phyloP scores from a whole-genome alignment of 2,329 filamentous ascomycete species.

The Fusarium napiforme region DNA sequence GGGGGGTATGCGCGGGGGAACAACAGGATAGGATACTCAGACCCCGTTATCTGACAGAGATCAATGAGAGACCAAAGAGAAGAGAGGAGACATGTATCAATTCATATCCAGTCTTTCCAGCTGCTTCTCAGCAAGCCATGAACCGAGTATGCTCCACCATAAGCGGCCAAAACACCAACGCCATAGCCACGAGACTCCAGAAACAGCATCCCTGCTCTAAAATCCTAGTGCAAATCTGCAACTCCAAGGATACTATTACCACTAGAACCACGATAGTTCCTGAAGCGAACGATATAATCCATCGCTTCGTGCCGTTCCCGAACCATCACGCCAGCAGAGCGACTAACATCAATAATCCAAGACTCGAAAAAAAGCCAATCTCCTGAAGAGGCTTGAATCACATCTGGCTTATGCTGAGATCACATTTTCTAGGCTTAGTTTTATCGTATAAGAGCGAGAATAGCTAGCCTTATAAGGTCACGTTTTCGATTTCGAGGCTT shows the following conservation, averaged over 20 bases:
- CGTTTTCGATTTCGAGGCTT: conserved; percentile 13
- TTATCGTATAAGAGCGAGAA: neutral
- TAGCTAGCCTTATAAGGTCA: neutral
- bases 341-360: neutral
- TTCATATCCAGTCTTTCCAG: conserved; percentile 6
- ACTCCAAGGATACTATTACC: conserved; percentile 22
- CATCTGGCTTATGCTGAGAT: neutral
- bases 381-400: conserved; percentile 17
- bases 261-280: conserved; percentile 29
- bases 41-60: conserved; percentile 10
- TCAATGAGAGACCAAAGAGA: neutral
- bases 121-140: conserved; percentile 6
- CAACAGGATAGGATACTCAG: neutral
- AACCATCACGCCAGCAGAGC: neutral
- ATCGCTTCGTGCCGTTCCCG: neutral
- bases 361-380: conserved; percentile 7
- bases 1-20: neutral
- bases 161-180: neutral
- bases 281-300: neutral
- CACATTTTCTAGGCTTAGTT: neutral
- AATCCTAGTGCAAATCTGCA: conserved; percentile 25
- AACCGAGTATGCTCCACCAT: neutral
- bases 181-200: neutral
- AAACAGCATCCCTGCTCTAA: conserved; percentile 1
- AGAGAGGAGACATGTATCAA: neutral